Base-by-base conservation (phyloP, 139 green algal genomes). In the Micractinium conductrix region DNA sequence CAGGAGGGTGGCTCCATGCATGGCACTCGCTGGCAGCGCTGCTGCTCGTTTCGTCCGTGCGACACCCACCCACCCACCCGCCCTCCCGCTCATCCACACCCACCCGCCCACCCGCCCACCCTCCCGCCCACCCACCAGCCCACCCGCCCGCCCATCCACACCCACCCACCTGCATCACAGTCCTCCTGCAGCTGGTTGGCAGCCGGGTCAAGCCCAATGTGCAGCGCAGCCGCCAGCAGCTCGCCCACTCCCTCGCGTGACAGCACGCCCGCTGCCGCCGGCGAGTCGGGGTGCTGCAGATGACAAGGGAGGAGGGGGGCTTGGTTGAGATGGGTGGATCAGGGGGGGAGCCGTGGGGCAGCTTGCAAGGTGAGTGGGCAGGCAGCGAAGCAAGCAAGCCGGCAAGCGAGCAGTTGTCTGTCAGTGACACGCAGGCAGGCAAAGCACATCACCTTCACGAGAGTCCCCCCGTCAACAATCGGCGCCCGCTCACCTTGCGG, bases 171-270 rank as follows among this genome's bases (percentile, higher is more conserved):
- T 35, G 62, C 78, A 35, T 75, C 78, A 26, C 79, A 40, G 4
- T 85, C 45, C 44, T 71, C 62, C 33, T 53, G 68, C 38, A 85
- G 80, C 67, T 78, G 69, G 65, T 45, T 78, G 42, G 68, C 80
- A 21, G 63, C 45, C 0, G 67, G 44, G 68, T 85, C 80, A 38
- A 85, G 80, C 8, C 69, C 50, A 48, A 85, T 33, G 33, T 69
- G 80, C 50, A 75, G 22, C 12, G 67, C 68, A 37, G 80, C 80
- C 68, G 79, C 48, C 67, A 85, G 80, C 63, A 79, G 50, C 24
- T 69, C 67, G 1, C 14, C 21, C 44, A 85, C 33, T 4, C 48
- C 67, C 68, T 85, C 48, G 0, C 67, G 67, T 22, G 45, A 48
- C 33, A 79, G 43, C 22, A 50, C 80, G 19, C 17, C 44, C 17